A percentile compares a stretch with the other conserved stretches of the same genome.
These are phyloP conservation scores for Ramaria sp. DNA, from an alignment of 768 basidiomycete genomes.

Conservation along the genomic window DNA sequence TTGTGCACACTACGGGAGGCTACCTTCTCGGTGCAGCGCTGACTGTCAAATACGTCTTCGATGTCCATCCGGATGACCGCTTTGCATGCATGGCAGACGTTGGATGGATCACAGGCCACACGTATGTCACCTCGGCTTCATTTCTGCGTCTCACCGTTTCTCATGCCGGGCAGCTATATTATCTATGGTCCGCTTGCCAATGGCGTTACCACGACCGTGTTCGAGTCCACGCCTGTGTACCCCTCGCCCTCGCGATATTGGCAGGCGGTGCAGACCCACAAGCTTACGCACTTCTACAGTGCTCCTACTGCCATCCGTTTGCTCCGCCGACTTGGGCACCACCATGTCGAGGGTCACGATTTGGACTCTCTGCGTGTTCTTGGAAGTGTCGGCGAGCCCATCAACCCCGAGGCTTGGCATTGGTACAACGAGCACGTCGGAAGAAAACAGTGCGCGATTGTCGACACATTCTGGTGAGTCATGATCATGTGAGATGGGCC, in stretches of 20 bases:
- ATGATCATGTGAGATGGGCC: not conserved
- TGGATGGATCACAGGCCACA: slow-evolving; percentile 98
- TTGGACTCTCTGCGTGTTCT: slow-evolving; percentile 76
- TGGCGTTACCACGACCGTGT: slow-evolving; percentile 78
- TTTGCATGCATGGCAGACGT: slow-evolving; percentile 99
- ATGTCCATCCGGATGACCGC: slow-evolving; percentile 90
- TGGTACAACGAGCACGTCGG: slow-evolving; percentile 98
- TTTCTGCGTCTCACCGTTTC: not conserved
- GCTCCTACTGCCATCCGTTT: slow-evolving; percentile 93
- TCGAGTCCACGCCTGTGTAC: slow-evolving; percentile 95
- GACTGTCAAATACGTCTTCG: slow-evolving; percentile 96
- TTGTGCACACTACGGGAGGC: slow-evolving; percentile 80
- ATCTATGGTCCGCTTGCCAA: slow-evolving; percentile 90
- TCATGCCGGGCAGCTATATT: slow-evolving; percentile 50
- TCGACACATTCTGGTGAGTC: slow-evolving; percentile 78
- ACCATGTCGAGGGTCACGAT: slow-evolving; percentile 78
- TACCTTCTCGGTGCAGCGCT: slow-evolving; percentile 89
- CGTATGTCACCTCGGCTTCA: slow-evolving; percentile 29
- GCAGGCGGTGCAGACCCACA: slow-evolving; percentile 88
- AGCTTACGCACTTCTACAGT: slow-evolving; percentile 93
- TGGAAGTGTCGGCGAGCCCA: slow-evolving; percentile 94
- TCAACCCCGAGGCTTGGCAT: slow-evolving; percentile 98
- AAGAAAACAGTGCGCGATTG: slow-evolving; percentile 76
- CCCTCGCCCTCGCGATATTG: slow-evolving; percentile 95
- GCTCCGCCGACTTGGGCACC: slow-evolving; percentile 72